Base-by-base conservation (phyloP, 768 basidiomycete species). In the Porpolomopsis calyptriformis region DNA sequence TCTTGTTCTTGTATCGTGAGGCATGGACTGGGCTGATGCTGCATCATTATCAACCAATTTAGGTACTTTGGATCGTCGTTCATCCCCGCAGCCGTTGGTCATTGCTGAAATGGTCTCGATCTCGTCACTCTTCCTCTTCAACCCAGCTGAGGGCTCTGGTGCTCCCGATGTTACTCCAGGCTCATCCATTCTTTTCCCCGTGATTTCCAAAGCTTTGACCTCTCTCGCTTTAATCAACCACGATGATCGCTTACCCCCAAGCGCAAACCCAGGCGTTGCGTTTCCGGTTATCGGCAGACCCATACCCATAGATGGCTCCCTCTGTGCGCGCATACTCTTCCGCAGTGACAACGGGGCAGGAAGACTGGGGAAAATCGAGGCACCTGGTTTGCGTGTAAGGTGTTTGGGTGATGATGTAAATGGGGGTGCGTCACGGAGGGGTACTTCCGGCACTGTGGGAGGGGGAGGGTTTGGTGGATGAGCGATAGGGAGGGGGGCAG, bases 211-310 rank as follows among this genome's bases (percentile, higher is more conserved):
- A 14, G 82, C 82, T 52, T 82, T 82, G 20, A 71, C 78, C 55
- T 85, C 82, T 27, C 85, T 71, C 11, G 80, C 86, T 54, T 84
- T 85, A 62, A 75, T 77, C 45, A 89, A 60, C 86, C 86, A 88
- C 2, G 86, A 88, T 7, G 82, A 82, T 25, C 85, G 77, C 55
- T 84, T 86, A 2, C 75, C 77, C 8, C 67, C 67, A 22, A 61
- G 57, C 18, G 64, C 56, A 4, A 62, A 60, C n/a, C 69, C 66
- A 31, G 72, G 68, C 2, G 70, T 71, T 12, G 64, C 42, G 19
- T 42, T 19, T 25, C 41, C 41, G 12, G 41, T 20, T 19, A 34
- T 12, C 8, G 20, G 23, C 12, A 38, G 4, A 12, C 14, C 67
- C 18, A 65, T 48, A 25, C 61, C 61, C 8, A 56, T 49, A 1